Evolutionary conservation across 306 rosid species (phyloP).

Genomic region (Cotoneaster glaucophyllus): DNA sequence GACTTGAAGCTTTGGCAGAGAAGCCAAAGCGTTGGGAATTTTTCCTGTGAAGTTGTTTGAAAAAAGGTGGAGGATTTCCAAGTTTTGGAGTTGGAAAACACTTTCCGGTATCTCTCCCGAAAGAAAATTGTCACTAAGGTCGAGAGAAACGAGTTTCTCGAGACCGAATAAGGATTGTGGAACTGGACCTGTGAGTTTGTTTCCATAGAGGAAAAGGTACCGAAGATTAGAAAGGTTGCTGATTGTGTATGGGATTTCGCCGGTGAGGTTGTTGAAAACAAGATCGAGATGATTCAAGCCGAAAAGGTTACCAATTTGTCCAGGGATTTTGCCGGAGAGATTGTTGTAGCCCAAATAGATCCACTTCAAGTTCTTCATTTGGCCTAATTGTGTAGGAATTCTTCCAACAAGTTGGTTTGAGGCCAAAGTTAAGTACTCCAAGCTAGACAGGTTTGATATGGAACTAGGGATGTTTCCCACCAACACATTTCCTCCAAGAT

Average conservation of each 20-base stretch:
- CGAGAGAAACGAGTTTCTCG: conserved; percentile 60
- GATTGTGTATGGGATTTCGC: conserved; percentile 58
- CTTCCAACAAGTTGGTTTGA: conserved; percentile 70
- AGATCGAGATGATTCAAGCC: conserved; percentile 73
- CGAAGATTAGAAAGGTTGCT: conserved; percentile 57
- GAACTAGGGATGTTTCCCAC: conserved; percentile 62
- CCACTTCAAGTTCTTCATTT: conserved; percentile 57
- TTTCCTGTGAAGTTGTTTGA: conserved; percentile 58
- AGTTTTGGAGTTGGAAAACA: conserved; percentile 37
- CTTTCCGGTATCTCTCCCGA: conserved; percentile 68
- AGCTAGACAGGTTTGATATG: conserved; percentile 40
- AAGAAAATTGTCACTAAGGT: conserved; percentile 72
- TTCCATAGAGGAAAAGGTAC: conserved; percentile 75
- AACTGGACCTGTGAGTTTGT: conserved; percentile 59
- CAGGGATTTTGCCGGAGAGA: conserved; percentile 71
- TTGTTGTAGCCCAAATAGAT: conserved; percentile 87
- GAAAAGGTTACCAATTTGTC: conserved; percentile 43
- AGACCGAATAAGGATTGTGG: conserved; percentile 53
- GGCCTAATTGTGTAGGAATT: conserved; percentile 46
- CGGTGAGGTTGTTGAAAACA: conserved; percentile 80
- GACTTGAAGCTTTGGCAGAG: conserved; percentile 66
- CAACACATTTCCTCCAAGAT: conserved; percentile 76
- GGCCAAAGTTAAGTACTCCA: conserved; percentile 67
- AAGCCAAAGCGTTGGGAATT: conserved; percentile 51
- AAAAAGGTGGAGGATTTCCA: conserved; percentile 85